Percentiles rank a stretch among this genome's conserved stretches.
Conservation (phyloP, 2,329 filamentous ascomycete genomes). For the Stachybotrys elegans region DNA sequence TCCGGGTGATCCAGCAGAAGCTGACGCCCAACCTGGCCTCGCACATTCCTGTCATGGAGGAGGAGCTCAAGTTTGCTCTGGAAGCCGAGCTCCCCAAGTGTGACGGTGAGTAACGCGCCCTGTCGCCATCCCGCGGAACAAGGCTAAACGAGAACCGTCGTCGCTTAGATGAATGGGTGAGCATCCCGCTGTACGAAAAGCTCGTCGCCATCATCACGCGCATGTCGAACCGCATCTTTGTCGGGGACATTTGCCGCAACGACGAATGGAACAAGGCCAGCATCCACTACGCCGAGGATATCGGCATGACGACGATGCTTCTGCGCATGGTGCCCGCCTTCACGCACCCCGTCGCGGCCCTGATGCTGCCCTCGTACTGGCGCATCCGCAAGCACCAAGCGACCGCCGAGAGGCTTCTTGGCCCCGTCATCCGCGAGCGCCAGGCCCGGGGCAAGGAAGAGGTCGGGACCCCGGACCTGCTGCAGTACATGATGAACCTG, state of each 20-base stretch:
- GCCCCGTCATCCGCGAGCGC: background rate
- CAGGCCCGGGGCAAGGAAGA: background rate
- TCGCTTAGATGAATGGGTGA: background rate
- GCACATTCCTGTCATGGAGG: background rate
- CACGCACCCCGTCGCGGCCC: background rate
- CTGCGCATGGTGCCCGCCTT: background rate
- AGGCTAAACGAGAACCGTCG: no score
- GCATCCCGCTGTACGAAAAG: background rate
- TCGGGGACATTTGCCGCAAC: background rate
- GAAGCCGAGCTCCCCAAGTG: conserved; percentile 2
- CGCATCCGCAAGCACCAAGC: background rate
- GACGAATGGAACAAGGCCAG: background rate
- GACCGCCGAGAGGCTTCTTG: background rate
- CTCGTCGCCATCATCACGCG: background rate
- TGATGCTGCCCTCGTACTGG: background rate
- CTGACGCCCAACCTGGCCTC: conserved; percentile 4
- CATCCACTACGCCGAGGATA: background rate
- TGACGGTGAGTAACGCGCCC: conserved; percentile 3
- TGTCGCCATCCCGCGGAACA: no score
- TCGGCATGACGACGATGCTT: background rate
- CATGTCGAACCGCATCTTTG: background rate
- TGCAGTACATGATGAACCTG: background rate
- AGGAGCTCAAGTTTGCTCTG: conserved; percentile 6
- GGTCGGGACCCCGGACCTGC: background rate
- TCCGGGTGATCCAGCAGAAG: conserved; percentile 1